These are phyloP conservation scores for Hemerocallis citrina DNA, from an alignment of 106 monocot species.

Conservation along the genomic window DNA sequence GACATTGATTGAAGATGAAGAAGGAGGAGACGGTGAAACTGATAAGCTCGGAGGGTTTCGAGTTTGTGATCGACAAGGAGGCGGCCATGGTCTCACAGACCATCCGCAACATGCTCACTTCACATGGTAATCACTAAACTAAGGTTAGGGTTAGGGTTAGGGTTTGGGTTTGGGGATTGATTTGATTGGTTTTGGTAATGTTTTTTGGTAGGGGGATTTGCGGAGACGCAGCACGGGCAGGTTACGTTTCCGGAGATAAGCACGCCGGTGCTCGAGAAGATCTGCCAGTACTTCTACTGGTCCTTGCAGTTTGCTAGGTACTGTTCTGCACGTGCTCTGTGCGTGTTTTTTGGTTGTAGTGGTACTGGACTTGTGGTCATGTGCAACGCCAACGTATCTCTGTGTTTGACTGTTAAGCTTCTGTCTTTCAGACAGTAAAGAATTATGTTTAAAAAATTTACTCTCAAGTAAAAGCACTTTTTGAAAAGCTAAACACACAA, in stretches of 20 bases:
- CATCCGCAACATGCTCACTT: conserved; percentile 93
- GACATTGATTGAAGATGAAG: too few relatives aligned
- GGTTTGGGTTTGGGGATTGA: too few relatives aligned
- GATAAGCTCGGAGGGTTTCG: conserved; percentile 93
- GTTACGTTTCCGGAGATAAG: conserved; percentile 90
- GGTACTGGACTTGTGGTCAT: too few relatives aligned
- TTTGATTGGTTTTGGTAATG: too few relatives aligned
- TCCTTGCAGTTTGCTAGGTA: conserved; percentile 77
- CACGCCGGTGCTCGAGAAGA: conserved; percentile 76
- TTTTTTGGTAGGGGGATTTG: conserved; percentile 61
- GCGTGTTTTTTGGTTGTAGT: too few relatives aligned
- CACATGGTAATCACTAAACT: conserved; percentile 59
- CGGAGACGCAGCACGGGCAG: conserved; percentile 72
- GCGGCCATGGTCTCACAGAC: conserved; percentile 96
- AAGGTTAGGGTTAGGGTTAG: not conserved
- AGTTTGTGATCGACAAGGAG: conserved; percentile 80
- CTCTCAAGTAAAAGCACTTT: too few relatives aligned
- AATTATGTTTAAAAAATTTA: too few relatives aligned
- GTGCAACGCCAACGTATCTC: too few relatives aligned
- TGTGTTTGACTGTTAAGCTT: too few relatives aligned
- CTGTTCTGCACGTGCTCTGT: too few relatives aligned
- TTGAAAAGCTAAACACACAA: too few relatives aligned
- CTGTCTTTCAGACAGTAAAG: too few relatives aligned
- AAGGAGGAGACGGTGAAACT: conserved; percentile 76
- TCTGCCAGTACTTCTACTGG: conserved; percentile 99